Base-by-base conservation (phyloP, 1,139 yeast genomes). In the Pichia sp. region DNA sequence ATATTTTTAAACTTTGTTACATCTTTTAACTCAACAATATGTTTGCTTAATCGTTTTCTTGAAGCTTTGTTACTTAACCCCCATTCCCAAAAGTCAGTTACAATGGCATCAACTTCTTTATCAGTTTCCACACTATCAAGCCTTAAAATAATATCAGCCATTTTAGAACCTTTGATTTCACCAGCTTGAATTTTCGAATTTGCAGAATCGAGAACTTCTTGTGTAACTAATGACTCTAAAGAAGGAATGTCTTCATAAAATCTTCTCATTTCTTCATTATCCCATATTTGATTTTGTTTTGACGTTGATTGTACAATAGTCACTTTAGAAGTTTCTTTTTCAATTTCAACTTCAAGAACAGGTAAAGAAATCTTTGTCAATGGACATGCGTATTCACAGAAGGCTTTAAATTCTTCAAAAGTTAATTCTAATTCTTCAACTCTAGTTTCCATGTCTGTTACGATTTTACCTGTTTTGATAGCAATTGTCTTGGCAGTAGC, bases 61-160 rank as follows among this genome's bases (percentile, higher is more conserved):
- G 95, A 80, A 0, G 95, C 90, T 59, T 83, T 86, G 57, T 85
- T 86, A 57, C 82, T 77, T 31, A 87, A 65, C 6, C 68, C 64
- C 22, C 64, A 55, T 9, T 58, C 54, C 68, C 83, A 74, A 59
- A 80, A 87, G 12, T 71, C 72, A 5, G 64, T 52, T 0, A 79
- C 80, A n/a, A 80, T 61, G 9, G 67, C 64, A 53, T 85, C 90
- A 31, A 85, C 68, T 16, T 71, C 75, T 33, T 74, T 73, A 10
- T 74, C 74, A 1, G 72, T 65, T 3, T 65, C 62, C 0, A 72
- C 69, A 3, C 60, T 60, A 41, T 78, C 80, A 35, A 83, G 58
- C n/a, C 61, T 63, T n/a, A 36, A 29, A 4, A 48, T 39, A 7
- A 47, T 49, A 3, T 53, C 57, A 2, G 41, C 47, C 22, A 43